Conservation (phyloP, 306 rosid species). For the Prunus salicina region DNA sequence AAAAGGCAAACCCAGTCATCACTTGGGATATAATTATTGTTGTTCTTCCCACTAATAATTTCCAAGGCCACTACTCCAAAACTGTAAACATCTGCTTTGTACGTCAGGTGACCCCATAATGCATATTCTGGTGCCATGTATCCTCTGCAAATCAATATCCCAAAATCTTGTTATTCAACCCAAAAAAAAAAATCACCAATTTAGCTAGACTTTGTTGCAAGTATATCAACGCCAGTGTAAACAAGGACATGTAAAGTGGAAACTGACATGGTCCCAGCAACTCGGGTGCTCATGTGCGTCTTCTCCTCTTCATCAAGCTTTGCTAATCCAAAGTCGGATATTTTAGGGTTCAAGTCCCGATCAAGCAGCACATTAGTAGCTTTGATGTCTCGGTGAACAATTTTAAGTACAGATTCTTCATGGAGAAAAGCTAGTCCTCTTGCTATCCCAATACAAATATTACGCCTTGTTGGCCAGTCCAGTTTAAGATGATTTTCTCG, state of each 20-base stretch:
- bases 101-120: conserved; percentile 63
- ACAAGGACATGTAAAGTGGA: conserved; percentile 6
- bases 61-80: conserved; percentile 72
- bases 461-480: conserved; percentile 61
- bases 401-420: conserved; percentile 65
- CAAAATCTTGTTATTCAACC: neutral
- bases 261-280: conserved; percentile 85
- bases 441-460: conserved; percentile 73
- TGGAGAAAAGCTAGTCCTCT: conserved; percentile 77
- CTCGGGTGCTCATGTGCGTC: conserved; percentile 66
- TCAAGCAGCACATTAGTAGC: conserved; percentile 77
- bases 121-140: too few species aligned
- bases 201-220: neutral
- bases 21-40: conserved; percentile 45
- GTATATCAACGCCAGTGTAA: neutral
- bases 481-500: conserved; percentile 26
- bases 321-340: conserved; percentile 81
- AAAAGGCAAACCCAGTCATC: conserved; percentile 58
- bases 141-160: conserved; percentile 45
- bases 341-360: conserved; percentile 59
- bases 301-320: conserved; percentile 64
- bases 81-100: conserved; percentile 78
- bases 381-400: conserved; percentile 77
- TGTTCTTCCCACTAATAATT: conserved; percentile 57
- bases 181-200: neutral